These are phyloP conservation scores for Collybiopsis luxurians DNA, from an alignment of 768 basidiomycete genomes.

Conservation along the genomic window DNA sequence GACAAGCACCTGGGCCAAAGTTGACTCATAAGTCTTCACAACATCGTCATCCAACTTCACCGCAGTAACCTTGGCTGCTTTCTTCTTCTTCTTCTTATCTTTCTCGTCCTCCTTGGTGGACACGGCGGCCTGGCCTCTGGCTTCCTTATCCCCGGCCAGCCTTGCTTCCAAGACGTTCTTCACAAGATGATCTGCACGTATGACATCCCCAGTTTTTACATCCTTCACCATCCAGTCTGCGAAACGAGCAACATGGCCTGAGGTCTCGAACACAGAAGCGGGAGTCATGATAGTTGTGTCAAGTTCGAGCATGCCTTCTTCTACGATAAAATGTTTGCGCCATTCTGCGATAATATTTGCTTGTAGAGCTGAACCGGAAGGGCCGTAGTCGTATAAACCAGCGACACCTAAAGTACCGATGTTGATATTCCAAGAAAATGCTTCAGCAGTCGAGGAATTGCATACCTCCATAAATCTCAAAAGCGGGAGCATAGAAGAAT, in stretches of 20 bases:
- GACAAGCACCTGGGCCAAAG: slow-evolving; percentile 80
- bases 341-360: slow-evolving; percentile 97
- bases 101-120: slow-evolving; percentile 51
- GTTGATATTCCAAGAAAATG: background rate
- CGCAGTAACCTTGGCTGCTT: slow-evolving; percentile 61
- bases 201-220: slow-evolving; percentile 89
- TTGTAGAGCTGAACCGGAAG: slow-evolving; percentile 92
- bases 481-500: slow-evolving; percentile 98
- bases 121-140: slow-evolving; percentile 68
- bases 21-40: slow-evolving; percentile 74
- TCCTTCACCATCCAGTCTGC: slow-evolving; percentile 99
- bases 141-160: slow-evolving; percentile 87
- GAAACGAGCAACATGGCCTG: slow-evolving; percentile 96
- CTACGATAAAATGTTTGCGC: slow-evolving; percentile 97
- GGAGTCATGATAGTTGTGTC: slow-evolving; percentile 99
- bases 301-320: slow-evolving; percentile 97
- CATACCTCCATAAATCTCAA: slow-evolving; percentile 97
- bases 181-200: slow-evolving; percentile 95
- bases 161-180: slow-evolving; percentile 89
- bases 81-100: slow-evolving; percentile 80
- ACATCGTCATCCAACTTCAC: slow-evolving; percentile 72
- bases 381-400: slow-evolving; percentile 97
- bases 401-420: slow-evolving; percentile 68
- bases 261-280: slow-evolving; percentile 90
- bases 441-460: no score